phyloP scores from a whole-genome alignment of 805 yeast species.

The Teunomyces kruisii region DNA sequence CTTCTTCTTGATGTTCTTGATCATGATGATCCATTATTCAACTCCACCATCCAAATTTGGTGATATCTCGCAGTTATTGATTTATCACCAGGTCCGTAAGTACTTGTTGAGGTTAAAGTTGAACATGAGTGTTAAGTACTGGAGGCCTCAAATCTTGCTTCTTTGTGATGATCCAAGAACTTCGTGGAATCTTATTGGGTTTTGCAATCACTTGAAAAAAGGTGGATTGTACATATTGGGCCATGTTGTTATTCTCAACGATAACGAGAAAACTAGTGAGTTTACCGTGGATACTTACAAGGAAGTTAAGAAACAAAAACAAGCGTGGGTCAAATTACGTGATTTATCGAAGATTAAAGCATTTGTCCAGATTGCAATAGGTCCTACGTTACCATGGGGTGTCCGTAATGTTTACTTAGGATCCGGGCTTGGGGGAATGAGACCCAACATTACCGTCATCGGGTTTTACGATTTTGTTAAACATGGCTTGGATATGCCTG shows the following conservation, averaged over 20 bases:
- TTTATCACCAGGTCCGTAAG: constrained; percentile 95
- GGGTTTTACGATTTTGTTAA: constrained; percentile 77
- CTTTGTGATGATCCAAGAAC: constrained; percentile 91
- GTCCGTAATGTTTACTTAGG: constrained; percentile 89
- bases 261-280: constrained; percentile 30
- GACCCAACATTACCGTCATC: constrained; percentile 88
- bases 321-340: constrained; percentile 82
- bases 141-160: constrained; percentile 94
- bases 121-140: constrained; percentile 89
- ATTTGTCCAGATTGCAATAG: constrained; percentile 88
- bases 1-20: constrained; percentile 60
- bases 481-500: constrained; percentile 35
- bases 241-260: constrained; percentile 73
- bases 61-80: constrained; percentile 92
- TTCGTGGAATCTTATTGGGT: constrained; percentile 86
- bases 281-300: constrained; percentile 48
- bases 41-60: constrained; percentile 98
- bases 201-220: constrained; percentile 91
- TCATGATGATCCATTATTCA: constrained; percentile 78
- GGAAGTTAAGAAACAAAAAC: constrained; percentile 70
- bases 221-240: constrained; percentile 94
- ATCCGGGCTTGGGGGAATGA: constrained; percentile 98
- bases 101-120: constrained; percentile 78
- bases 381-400: constrained; percentile 91
- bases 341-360: constrained; percentile 83